phyloP scores from a whole-genome alignment of 495 filamentous ascomycete genomes.

The Clavariopsis aquatica region DNA sequence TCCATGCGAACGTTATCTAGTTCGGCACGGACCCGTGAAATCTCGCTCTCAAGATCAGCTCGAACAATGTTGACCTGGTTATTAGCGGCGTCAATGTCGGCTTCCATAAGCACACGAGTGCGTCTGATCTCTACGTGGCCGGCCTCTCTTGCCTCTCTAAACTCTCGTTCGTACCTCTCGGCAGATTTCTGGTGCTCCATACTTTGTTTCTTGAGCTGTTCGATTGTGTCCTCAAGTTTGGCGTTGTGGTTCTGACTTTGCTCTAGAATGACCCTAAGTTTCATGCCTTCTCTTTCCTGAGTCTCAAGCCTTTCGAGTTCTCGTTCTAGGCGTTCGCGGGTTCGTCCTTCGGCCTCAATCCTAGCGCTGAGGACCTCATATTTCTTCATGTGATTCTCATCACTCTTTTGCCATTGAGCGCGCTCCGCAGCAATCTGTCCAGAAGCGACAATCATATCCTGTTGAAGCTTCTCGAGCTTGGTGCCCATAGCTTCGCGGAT shows the following conservation, averaged over 20 bases:
- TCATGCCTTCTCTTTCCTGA: constrained; percentile 69
- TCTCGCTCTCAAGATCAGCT: constrained; percentile 72
- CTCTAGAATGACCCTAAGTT: constrained; percentile 55
- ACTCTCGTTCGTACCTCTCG: constrained; percentile 76
- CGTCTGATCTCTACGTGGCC: constrained; percentile 76
- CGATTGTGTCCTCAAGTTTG: constrained; percentile 66
- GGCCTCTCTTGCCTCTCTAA: constrained; percentile 75
- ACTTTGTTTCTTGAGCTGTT: constrained; percentile 66
- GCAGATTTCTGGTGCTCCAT: constrained; percentile 61
- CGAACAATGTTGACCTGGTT: constrained; percentile 79
- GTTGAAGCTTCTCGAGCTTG: constrained; percentile 79
- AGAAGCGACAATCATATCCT: constrained; percentile 77
- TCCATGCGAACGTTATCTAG: constrained; percentile 72
- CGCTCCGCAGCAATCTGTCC: constrained; percentile 78
- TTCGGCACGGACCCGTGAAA: constrained; percentile 65
- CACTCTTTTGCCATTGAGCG: constrained; percentile 68
- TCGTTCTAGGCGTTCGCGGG: constrained; percentile 74
- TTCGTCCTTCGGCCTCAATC: constrained; percentile 72
- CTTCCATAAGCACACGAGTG: constrained; percentile 72
- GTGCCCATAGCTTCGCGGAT: constrained; percentile 74
- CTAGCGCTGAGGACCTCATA: constrained; percentile 78
- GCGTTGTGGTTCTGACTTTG: constrained; percentile 57
- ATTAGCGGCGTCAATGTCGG: constrained; percentile 77
- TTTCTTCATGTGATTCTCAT: constrained; percentile 70
- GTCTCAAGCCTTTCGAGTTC: constrained; percentile 76